Percentiles rank a stretch among this genome's conserved stretches.
Conservation (phyloP, 257 asterid species). For the Buddleja alternifolia region DNA sequence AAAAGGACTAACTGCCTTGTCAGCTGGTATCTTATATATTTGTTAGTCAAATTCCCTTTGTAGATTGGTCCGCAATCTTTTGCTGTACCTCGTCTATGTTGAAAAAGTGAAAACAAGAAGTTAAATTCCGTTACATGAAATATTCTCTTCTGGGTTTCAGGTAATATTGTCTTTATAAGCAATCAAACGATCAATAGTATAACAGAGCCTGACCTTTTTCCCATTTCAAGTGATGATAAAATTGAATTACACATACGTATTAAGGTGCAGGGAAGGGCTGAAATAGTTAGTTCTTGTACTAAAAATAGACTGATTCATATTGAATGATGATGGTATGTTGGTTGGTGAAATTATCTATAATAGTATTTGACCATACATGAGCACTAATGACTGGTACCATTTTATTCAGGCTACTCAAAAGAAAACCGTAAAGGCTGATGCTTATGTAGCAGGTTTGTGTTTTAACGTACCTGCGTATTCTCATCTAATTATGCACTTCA, state of each 20-base stretch:
- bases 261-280: too few species aligned
- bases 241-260: constrained; percentile 11
- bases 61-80: neutral
- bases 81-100: constrained; percentile 1
- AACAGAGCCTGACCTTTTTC: neutral
- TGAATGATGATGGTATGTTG: neutral
- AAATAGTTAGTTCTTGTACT: too few species aligned
- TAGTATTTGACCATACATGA: constrained; percentile 24
- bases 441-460: constrained; percentile 89
- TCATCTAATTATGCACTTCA: constrained; percentile 29
- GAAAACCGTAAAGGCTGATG: constrained; percentile 88
- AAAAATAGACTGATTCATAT: neutral
- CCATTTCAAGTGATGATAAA: constrained; percentile 7
- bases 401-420: constrained; percentile 87
- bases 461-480: constrained; percentile 25
- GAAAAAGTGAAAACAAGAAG: constrained; percentile 7
- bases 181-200: neutral
- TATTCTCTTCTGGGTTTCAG: neutral
- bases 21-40: neutral
- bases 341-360: neutral
- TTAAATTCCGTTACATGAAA: neutral
- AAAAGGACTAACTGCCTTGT: neutral
- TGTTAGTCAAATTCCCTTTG: neutral
- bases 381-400: constrained; percentile 27
- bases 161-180: neutral